Base-by-base conservation (phyloP, 192 early-diverging fungal genomes). In the Haplosporangium gracile region DNA sequence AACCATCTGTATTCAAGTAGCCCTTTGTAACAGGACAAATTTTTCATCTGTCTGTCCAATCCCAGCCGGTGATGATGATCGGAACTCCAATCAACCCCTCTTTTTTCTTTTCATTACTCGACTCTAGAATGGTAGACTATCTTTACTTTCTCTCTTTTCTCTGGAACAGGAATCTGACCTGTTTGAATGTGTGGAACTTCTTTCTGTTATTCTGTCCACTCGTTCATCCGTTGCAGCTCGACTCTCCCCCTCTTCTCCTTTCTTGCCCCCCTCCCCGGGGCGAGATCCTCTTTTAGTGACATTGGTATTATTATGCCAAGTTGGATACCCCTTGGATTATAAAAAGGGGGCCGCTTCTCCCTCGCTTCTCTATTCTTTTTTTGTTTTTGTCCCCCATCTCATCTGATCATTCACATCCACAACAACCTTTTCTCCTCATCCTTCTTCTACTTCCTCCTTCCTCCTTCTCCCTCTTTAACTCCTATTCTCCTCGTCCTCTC, bases 341-440 rank as follows among this genome's bases (percentile, higher is more conserved):
- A 65, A 65, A 65, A 65, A 32, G 60, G 11, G 11, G 26, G 29
- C 2, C 10, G 11, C 0, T 20, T 51, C 49, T 29, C 60, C 60
- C 60, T 65, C 29, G 26, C 43, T 45, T 45, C 43, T 45, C 13
- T 13, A 1, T 43, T 43, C 8, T 43, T 8, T 45, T 45, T 45
- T 45, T 45, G 0, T 65, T 65, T 13, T 65, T 65, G 11, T 65
- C 32, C 29, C 11, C 60, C 29, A 65, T 65, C 60, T 65, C 60
- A 32, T 60, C 60, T 65, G 60, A 65, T 65, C 60, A 65, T 32
- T 51, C 29, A 15, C 26, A 65, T 65, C 60, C 60, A 60, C 55
- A 60, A 32, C 60, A 65, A 15, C 60, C 29, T 32, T 32, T 8
- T 8, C 55, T 57, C 55, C 24, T n/a, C 20, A 5, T 8, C 55